A percentile compares a stretch with the other conserved stretches of the same genome.
Conservation (phyloP, 805 yeast genomes). For the Kazachstania taianensis region DNA sequence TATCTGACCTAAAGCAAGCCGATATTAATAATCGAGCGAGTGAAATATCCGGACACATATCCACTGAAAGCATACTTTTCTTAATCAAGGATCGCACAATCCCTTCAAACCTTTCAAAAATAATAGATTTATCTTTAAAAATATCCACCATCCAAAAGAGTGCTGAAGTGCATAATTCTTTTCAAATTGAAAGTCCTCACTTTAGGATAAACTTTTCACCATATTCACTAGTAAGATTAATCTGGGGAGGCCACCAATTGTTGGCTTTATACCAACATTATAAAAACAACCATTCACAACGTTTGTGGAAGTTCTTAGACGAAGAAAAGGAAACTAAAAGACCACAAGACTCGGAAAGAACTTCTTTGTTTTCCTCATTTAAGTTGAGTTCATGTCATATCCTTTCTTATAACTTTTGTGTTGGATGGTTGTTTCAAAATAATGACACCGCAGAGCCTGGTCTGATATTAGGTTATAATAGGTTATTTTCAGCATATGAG, state of each 20-base stretch:
- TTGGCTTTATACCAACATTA: slow-evolving; percentile 11
- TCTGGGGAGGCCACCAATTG: slow-evolving; percentile 25
- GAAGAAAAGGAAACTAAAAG: neutral
- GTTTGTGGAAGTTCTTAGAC: slow-evolving; percentile 7
- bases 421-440: slow-evolving; percentile 69
- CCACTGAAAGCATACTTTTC: slow-evolving; percentile 23
- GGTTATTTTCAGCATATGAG: slow-evolving; percentile 56
- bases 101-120: slow-evolving; percentile 32
- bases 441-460: slow-evolving; percentile 45
- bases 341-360: neutral
- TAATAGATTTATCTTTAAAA: slow-evolving; percentile 40
- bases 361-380: slow-evolving; percentile 9
- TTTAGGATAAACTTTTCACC: slow-evolving; percentile 53
- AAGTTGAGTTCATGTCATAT: slow-evolving; percentile 46
- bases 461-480: slow-evolving; percentile 66
- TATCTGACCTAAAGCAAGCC: slow-evolving; percentile 10
- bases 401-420: slow-evolving; percentile 52
- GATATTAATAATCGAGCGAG: slow-evolving; percentile 2
- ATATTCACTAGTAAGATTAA: slow-evolving; percentile 32
- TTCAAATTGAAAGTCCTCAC: slow-evolving; percentile 50
- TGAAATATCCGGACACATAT: slow-evolving; percentile 18
- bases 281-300: slow-evolving; percentile 10
- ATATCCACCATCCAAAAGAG: slow-evolving; percentile 32
- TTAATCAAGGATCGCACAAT: slow-evolving; percentile 23
- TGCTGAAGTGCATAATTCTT: slow-evolving; percentile 29